Evolutionary conservation across 2,329 filamentous ascomycete species (phyloP), one percentile per base, ranked within the genome.

Genomic region (Ambrosiella cleistominuta): DNA sequence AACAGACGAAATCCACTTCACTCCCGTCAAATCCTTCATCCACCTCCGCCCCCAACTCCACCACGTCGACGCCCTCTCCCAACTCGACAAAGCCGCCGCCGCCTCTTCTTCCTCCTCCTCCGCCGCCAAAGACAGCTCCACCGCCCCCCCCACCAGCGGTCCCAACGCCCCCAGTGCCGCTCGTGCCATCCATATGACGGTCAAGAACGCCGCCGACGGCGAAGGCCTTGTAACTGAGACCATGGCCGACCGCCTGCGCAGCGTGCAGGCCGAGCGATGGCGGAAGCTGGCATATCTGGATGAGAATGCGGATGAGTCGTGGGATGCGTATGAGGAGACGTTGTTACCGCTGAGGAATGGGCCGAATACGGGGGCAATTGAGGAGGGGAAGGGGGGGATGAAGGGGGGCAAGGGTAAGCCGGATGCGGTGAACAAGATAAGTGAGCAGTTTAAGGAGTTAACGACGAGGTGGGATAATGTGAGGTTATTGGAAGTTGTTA

Each of bases 21-120:
- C 88, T 0, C 86, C 86, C 27, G 80, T 94, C 51, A 82, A 84
- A 45, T 85, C 87, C 1, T 80, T 95, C 50, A 86, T 95, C 47
- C 88, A 95, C 67, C 81, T 98, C 66, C 86, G 90, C 3, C 89
- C 93, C 0, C 88, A 96, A 66, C 85, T 95, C 61, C 88, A 95
- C 70, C 89, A 97, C 71, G 77, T 97, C 64, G 93, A 97, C 70
- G 91, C 93, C 2, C 71, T 82, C 51, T 76, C 83, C 52, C 88
- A 96, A 65, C 77, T 87, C 58, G 81, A 85, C 40, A 74, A 75
- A 47, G 64, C 65, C n/a, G 42, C 70, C 12, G 66, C 68, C 11
- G 69, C 70, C 54, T 70, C 71, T 40, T 65, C 72, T 67, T 65
- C 66, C 56, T 35, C 57, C 1, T 63, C 67, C 17, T 63, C 63